Percentiles rank a stretch among this genome's conserved stretches.
Evolutionary conservation across 2,329 filamentous ascomycete genomes (phyloP).

Genomic region (Aspergillus versicolor): DNA sequence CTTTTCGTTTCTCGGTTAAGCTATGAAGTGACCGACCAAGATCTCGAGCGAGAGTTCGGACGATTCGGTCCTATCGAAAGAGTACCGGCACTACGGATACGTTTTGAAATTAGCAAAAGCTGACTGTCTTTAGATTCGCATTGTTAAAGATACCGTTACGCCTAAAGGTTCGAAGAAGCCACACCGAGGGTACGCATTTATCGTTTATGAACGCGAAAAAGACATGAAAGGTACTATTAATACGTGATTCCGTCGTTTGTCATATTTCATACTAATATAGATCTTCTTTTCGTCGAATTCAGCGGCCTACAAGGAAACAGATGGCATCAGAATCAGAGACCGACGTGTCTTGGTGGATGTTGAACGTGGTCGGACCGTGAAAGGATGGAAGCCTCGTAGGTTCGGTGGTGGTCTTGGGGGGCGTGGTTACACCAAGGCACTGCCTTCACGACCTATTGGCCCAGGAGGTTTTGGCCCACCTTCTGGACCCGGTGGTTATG

Average conservation of each 20-base stretch:
- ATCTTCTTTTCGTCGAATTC: slow-evolving; percentile 41
- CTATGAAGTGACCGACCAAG: slow-evolving; percentile 84
- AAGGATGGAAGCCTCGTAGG: slow-evolving; percentile 87
- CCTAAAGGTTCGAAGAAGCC: slow-evolving; percentile 78
- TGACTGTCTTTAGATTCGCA: slow-evolving; percentile 68
- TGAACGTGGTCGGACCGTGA: slow-evolving; percentile 90
- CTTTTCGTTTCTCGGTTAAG: slow-evolving; percentile 87
- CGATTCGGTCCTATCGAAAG: slow-evolving; percentile 93
- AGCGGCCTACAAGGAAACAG: slow-evolving; percentile 88
- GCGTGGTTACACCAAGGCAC: slow-evolving; percentile 84
- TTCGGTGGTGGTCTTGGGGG: slow-evolving; percentile 91
- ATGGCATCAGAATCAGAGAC: slow-evolving; percentile 90
- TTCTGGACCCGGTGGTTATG: slow-evolving; percentile 56
- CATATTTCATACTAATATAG: slow-evolving; percentile 35
- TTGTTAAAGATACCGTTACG: slow-evolving; percentile 67
- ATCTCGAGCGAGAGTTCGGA: slow-evolving; percentile 89
- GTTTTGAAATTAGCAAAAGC: not conserved
- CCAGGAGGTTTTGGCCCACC: slow-evolving; percentile 58
- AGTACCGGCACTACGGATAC: slow-evolving; percentile 50
- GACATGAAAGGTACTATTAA: slow-evolving; percentile 89
- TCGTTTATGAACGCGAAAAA: slow-evolving; percentile 94
- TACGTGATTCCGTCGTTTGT: slow-evolving; percentile 13
- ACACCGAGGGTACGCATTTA: slow-evolving; percentile 90
- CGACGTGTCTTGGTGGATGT: slow-evolving; percentile 92
- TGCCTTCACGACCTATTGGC: slow-evolving; percentile 69